Base-by-base conservation (phyloP, 2,329 filamentous ascomycete species). In the Arthrinium phaeospermum region DNA sequence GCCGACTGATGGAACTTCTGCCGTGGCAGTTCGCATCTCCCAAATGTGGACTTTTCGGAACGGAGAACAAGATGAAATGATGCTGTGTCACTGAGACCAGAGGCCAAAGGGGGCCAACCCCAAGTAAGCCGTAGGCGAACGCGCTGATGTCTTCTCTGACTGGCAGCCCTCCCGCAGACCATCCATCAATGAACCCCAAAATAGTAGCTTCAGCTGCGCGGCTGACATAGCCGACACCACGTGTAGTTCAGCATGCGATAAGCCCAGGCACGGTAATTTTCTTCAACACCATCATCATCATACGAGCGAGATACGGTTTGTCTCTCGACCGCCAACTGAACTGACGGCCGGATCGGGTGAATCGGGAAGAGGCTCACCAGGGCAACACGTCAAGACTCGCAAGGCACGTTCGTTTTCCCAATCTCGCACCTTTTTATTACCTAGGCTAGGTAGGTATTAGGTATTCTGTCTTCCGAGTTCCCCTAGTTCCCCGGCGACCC, bases 401-500 rank as follows among this genome's bases (percentile, higher is more conserved):
- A 6, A 41, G 57, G 57, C 57, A 64, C 57, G 34, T 64, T 64
- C 34, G 34, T 64, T 64, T 64, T 64, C 57, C 57, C 57, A 64
- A 64, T 64, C 57, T 64, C 57, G 57, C 57, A 64, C 57, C 57
- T 64, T 41, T 41, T 64, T 22, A 64, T 64, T 64, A 41, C 57
- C 57, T 14, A 68, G 44, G 44, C 67, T 68, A 68, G 67, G n/a
- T n/a, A n/a, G n/a, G n/a, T n/a, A n/a, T n/a, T n/a, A n/a, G n/a
- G 24, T 24, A 68, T 68, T 74, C 47, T 68, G 68, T 71, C 72
- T 78, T 77, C 77, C 77, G 77, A 73, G 76, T 78, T 78, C 77
- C 77, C 77, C 77, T 79, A 78, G 76, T 74, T 68, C 72, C 73
- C 74, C 73, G 74, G 74, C 71, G 76, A 77, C 76, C 76, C 76